A percentile compares a stretch with the other conserved stretches of the same genome.
Evolutionary conservation across 2,329 filamentous ascomycete genomes (phyloP).

Genomic region (Microascus cirrosus): DNA sequence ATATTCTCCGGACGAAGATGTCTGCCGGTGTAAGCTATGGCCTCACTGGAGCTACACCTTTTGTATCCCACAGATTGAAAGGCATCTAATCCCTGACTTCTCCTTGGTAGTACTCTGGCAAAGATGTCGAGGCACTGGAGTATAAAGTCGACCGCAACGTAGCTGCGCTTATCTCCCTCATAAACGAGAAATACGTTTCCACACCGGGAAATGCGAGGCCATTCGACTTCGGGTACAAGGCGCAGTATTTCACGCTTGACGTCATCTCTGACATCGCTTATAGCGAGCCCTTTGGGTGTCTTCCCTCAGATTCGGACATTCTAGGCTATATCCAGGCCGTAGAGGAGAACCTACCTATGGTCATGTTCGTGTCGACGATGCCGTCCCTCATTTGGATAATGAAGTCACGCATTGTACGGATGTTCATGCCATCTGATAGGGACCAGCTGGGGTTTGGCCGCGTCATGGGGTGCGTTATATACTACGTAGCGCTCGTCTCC

Average conservation of each 20-base stretch:
- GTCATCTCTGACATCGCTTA: slow-evolving; percentile 40
- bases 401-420: slow-evolving; percentile 25
- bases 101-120: slow-evolving; percentile 29
- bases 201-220: slow-evolving; percentile 11
- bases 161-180: slow-evolving; percentile 28
- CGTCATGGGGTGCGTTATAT: slow-evolving; percentile 32
- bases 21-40: slow-evolving; percentile 28
- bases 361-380: slow-evolving; percentile 29
- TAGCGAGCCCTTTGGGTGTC: slow-evolving; percentile 32
- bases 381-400: slow-evolving; percentile 28
- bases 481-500: too few relatives aligned
- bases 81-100: background rate
- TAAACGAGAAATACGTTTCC: slow-evolving; percentile 25
- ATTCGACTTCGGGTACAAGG: slow-evolving; percentile 33
- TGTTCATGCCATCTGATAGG: slow-evolving; percentile 25
- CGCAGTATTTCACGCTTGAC: slow-evolving; percentile 41
- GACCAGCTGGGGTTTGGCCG: slow-evolving; percentile 25
- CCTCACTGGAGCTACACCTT: background rate
- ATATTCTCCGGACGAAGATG: slow-evolving; percentile 32
- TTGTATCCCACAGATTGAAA: too few relatives aligned
- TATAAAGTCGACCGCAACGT: slow-evolving; percentile 35
- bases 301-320: slow-evolving; percentile 31
- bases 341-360: slow-evolving; percentile 26
- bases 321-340: slow-evolving; percentile 33
- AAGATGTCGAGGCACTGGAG: slow-evolving; percentile 39